phyloP scores from a whole-genome alignment of 176 grass and related monocot species.

The Musa troglodytarum region DNA sequence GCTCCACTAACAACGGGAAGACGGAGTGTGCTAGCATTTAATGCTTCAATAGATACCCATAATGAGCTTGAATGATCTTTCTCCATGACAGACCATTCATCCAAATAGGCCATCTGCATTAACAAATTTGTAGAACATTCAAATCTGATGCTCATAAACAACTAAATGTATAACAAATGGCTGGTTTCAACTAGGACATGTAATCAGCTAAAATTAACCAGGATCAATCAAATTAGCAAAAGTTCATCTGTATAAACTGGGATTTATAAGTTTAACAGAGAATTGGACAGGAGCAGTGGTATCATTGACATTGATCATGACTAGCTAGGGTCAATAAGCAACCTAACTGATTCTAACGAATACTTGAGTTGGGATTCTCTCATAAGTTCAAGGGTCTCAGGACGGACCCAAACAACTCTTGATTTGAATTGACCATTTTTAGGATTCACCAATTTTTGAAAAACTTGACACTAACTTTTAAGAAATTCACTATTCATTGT shows the following conservation, averaged over 20 bases:
- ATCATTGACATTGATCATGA: neutral
- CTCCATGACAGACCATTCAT: constrained; percentile 78
- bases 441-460: neutral
- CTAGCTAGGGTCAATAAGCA: neutral
- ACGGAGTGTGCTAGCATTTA: constrained; percentile 89
- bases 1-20: constrained; percentile 85
- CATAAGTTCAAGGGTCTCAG: neutral
- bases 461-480: neutral
- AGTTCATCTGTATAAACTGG: neutral
- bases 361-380: neutral
- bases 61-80: constrained; percentile 78
- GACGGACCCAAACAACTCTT: neutral
- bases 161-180: neutral
- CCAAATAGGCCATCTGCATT: constrained; percentile 61
- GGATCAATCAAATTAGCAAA: neutral
- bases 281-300: neutral
- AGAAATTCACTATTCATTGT: too few relatives aligned
- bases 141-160: neutral
- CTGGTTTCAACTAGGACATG: too few relatives aligned
- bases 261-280: neutral
- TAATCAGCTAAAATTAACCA: neutral
- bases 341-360: neutral
- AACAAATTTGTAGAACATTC: constrained; percentile 7
- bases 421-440: neutral
- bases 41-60: constrained; percentile 57